Evolutionary conservation across 2,329 filamentous ascomycete species (phyloP).

Genomic region (Diaporthe sp.): DNA sequence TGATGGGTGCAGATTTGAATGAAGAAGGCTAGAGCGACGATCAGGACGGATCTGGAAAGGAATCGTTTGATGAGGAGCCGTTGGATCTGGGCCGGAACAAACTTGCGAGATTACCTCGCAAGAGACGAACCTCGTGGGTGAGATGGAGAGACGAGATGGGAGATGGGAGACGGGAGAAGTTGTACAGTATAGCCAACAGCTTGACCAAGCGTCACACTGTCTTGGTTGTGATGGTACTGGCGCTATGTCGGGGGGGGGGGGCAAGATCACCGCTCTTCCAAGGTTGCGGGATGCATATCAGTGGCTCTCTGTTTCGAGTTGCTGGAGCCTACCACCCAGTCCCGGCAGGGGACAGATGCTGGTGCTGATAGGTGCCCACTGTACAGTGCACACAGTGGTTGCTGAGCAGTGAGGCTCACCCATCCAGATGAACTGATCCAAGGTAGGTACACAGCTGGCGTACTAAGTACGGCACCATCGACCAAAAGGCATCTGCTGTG

Average conservation of each 20-base stretch:
- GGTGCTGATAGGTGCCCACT: neutral
- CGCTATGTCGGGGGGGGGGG: too few species aligned
- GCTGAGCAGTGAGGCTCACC: neutral
- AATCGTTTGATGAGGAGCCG: slow-evolving; percentile 14
- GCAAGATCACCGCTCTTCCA: slow-evolving; percentile 4
- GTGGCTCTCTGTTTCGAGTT: slow-evolving; percentile 27
- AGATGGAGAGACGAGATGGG: neutral
- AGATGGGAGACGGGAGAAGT: neutral
- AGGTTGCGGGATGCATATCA: slow-evolving; percentile 17
- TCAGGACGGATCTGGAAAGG: slow-evolving; percentile 6
- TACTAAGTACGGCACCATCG: neutral
- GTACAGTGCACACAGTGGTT: neutral
- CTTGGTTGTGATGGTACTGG: neutral
- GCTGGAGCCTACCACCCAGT: slow-evolving; percentile 2
- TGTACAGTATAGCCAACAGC: neutral
- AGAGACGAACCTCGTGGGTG: neutral
- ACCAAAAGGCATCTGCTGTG: neutral
- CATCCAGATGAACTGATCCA: neutral
- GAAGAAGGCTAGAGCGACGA: slow-evolving; percentile 23
- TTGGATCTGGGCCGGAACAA: slow-evolving; percentile 18
- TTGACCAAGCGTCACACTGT: neutral
- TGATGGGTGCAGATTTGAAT: neutral
- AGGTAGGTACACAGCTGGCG: neutral
- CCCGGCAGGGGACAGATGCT: neutral
- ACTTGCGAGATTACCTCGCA: slow-evolving; percentile 19